phyloP scores from a whole-genome alignment of 2,329 filamentous ascomycete species.

The Fusarium beomiforme region DNA sequence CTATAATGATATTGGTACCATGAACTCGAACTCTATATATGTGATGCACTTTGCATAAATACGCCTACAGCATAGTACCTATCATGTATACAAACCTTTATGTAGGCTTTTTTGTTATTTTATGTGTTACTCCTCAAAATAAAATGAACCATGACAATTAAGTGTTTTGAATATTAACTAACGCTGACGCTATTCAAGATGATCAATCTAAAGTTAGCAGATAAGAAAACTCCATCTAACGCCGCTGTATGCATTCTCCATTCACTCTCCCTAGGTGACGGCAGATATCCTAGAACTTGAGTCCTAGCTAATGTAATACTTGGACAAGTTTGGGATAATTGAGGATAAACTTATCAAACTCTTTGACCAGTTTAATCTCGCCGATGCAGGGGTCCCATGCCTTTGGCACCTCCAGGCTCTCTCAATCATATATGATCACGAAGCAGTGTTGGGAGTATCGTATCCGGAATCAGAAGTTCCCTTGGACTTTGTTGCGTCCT shows the following conservation, averaged over 20 bases:
- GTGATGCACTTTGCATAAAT: background rate
- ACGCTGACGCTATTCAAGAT: background rate
- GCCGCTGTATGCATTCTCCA: slow-evolving; percentile 11
- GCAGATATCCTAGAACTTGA: too few relatives aligned
- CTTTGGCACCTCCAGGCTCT: too few relatives aligned
- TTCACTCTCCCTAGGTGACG: background rate
- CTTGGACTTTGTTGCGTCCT: slow-evolving; percentile 38
- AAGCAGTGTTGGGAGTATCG: slow-evolving; percentile 42
- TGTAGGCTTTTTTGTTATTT: too few relatives aligned
- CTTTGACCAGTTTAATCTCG: too few relatives aligned
- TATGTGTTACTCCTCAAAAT: too few relatives aligned
- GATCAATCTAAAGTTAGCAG: background rate
- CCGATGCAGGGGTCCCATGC: too few relatives aligned
- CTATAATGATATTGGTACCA: background rate
- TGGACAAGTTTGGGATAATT: too few relatives aligned
- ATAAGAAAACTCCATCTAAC: slow-evolving; percentile 15
- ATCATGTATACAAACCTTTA: background rate
- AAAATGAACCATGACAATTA: background rate
- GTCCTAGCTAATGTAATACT: too few relatives aligned
- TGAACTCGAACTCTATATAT: too few relatives aligned
- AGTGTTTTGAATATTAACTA: background rate
- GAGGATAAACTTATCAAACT: too few relatives aligned
- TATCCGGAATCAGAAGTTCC: slow-evolving; percentile 49
- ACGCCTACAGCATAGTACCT: background rate
- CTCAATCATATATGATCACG: slow-evolving; percentile 11